Evolutionary conservation across 2,329 filamentous ascomycete genomes (phyloP).

Genomic region (Colletotrichum horii): DNA sequence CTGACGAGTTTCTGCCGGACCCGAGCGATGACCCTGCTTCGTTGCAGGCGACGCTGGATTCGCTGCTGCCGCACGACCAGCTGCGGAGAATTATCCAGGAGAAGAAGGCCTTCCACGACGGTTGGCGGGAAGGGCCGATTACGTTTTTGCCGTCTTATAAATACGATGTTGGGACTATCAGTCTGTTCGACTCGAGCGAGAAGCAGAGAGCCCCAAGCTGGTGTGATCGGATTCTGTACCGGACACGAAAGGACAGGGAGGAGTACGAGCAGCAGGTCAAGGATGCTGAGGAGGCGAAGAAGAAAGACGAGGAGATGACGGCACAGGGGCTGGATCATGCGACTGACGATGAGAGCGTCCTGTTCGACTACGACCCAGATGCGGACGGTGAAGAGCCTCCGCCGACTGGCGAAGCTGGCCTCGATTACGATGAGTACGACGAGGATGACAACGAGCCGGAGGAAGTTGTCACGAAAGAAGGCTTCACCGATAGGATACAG

Average conservation of each 20-base stretch:
- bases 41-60: slow-evolving; percentile 86
- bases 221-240: slow-evolving; percentile 93
- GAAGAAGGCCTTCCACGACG: slow-evolving; percentile 85
- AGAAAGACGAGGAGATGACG: slow-evolving; percentile 85
- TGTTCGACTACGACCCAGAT: slow-evolving; percentile 91
- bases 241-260: slow-evolving; percentile 74
- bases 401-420: slow-evolving; percentile 38
- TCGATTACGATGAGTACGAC: slow-evolving; percentile 67
- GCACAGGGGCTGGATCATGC: slow-evolving; percentile 76
- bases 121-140: slow-evolving; percentile 89
- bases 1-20: slow-evolving; percentile 71
- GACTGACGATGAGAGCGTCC: slow-evolving; percentile 77
- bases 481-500: slow-evolving; percentile 57
- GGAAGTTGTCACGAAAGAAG: slow-evolving; percentile 61
- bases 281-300: slow-evolving; percentile 71
- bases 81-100: slow-evolving; percentile 74
- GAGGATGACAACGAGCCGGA: slow-evolving; percentile 51
- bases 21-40: slow-evolving; percentile 81
- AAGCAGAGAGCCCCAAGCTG: slow-evolving; percentile 93
- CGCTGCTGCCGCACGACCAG: slow-evolving; percentile 89
- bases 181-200: slow-evolving; percentile 92
- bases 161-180: slow-evolving; percentile 93
- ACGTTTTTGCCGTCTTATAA: slow-evolving; percentile 95
- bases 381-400: slow-evolving; percentile 62
- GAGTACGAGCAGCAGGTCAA: slow-evolving; percentile 66